phyloP scores from a whole-genome alignment of 176 grass and related monocot genomes.

The Chrysopogon serrulatus region DNA sequence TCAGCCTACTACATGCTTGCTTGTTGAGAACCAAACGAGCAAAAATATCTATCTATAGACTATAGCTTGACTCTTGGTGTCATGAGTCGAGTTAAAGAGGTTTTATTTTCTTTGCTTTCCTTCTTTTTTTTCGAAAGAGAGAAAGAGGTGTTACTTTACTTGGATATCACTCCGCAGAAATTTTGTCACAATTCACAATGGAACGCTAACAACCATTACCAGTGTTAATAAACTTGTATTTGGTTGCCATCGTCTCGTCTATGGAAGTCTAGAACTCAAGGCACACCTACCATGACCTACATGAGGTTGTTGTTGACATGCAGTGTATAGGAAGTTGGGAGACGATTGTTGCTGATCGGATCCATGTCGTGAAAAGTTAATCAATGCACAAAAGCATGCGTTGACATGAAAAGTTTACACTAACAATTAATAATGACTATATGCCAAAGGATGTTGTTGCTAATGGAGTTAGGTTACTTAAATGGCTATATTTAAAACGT shows the following conservation, averaged over 20 bases:
- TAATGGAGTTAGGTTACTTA: slow-evolving; percentile 25
- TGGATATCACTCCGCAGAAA: not conserved
- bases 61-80: not conserved
- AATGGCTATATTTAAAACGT: slow-evolving; percentile 3
- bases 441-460: not conserved
- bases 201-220: not conserved
- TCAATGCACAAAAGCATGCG: not conserved
- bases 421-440: slow-evolving; percentile 3
- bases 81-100: not conserved
- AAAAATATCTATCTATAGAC: not conserved
- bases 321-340: not conserved
- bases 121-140: not conserved
- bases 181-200: not conserved
- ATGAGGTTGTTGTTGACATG: slow-evolving; percentile 26
- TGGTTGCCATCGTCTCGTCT: not conserved
- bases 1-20: not conserved
- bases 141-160: not conserved
- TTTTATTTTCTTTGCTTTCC: not conserved
- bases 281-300: slow-evolving; percentile 10
- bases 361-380: slow-evolving; percentile 1
- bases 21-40: not conserved
- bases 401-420: not conserved
- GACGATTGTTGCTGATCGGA: not conserved
- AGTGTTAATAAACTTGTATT: not conserved
- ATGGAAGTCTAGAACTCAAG: not conserved